A percentile compares a stretch with the other conserved stretches of the same genome.
phyloP scores from a whole-genome alignment of 192 early-diverging fungal genomes.

The Coemansia sp. region DNA sequence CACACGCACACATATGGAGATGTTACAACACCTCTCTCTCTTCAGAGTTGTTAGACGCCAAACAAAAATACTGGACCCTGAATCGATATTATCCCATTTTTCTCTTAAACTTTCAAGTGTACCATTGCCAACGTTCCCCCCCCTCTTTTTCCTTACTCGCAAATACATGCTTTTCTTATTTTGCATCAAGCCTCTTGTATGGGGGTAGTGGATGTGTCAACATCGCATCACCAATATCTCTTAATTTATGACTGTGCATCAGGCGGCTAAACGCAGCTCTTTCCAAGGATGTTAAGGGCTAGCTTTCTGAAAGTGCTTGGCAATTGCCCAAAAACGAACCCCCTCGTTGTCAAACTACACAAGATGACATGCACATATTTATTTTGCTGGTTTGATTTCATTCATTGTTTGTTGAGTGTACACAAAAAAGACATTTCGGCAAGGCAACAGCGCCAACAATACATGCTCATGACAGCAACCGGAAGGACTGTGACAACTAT shows the following conservation, averaged over 20 bases:
- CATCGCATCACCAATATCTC: too few relatives aligned
- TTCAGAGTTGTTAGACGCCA: not conserved
- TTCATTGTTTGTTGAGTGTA: not conserved
- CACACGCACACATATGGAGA: not conserved
- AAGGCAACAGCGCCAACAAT: not conserved
- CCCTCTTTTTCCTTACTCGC: not conserved
- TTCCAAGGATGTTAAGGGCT: too few relatives aligned
- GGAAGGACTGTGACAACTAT: too few relatives aligned
- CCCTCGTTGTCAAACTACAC: too few relatives aligned
- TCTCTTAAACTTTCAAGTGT: constrained; percentile 16
- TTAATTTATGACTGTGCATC: too few relatives aligned
- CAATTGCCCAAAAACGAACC: too few relatives aligned
- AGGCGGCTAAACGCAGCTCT: too few relatives aligned
- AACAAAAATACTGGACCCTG: not conserved
- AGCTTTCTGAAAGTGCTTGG: too few relatives aligned
- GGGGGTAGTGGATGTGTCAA: too few relatives aligned
- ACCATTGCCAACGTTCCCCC: constrained; percentile 14
- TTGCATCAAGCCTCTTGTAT: too few relatives aligned
- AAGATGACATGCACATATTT: too few relatives aligned
- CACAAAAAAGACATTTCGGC: not conserved
- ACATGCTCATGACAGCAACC: not conserved
- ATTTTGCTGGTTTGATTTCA: too few relatives aligned
- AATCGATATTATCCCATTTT: not conserved
- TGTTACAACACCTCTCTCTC: not conserved
- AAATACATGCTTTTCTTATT: not conserved